Conservation (phyloP, 129 eudicot species). For the Saposhnikovia divaricata region DNA sequence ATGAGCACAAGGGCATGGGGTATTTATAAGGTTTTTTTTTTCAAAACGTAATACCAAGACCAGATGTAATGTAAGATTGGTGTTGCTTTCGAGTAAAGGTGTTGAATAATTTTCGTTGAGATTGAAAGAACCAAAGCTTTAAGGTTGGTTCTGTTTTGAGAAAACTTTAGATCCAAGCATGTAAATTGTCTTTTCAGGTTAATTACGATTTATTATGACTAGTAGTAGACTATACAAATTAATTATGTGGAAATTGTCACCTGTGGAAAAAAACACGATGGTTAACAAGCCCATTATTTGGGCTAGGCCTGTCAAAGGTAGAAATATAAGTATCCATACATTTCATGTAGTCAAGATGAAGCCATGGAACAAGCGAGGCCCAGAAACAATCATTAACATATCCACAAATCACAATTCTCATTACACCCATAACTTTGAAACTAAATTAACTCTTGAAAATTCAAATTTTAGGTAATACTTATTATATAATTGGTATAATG, state of each 20-base stretch:
- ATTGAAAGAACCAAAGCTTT: slow-evolving; percentile 30
- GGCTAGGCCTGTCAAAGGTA: not conserved
- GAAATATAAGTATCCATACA: not conserved
- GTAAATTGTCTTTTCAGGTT: not conserved
- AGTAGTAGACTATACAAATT: not conserved
- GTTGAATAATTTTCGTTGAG: slow-evolving; percentile 6
- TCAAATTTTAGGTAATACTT: too few species aligned
- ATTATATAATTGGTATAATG: too few species aligned
- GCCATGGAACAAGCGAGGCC: too few species aligned
- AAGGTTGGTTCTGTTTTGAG: slow-evolving; percentile 54
- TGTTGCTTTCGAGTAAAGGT: slow-evolving; percentile 66
- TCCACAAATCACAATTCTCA: too few species aligned
- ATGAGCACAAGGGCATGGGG: slow-evolving; percentile 11
- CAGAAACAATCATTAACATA: too few species aligned
- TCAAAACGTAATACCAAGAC: not conserved
- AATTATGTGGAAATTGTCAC: not conserved
- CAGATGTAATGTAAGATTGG: not conserved
- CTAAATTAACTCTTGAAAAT: too few species aligned
- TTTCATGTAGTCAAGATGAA: too few species aligned
- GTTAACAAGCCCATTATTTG: not conserved
- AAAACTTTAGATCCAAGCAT: slow-evolving; percentile 56
- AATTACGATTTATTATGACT: not conserved
- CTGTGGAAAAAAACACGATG: not conserved
- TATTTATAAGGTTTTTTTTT: slow-evolving; percentile 25
- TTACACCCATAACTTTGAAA: too few species aligned